Evolutionary conservation across 257 asterid species (phyloP).

Genomic region (Rauvolfia tetraphylla): DNA sequence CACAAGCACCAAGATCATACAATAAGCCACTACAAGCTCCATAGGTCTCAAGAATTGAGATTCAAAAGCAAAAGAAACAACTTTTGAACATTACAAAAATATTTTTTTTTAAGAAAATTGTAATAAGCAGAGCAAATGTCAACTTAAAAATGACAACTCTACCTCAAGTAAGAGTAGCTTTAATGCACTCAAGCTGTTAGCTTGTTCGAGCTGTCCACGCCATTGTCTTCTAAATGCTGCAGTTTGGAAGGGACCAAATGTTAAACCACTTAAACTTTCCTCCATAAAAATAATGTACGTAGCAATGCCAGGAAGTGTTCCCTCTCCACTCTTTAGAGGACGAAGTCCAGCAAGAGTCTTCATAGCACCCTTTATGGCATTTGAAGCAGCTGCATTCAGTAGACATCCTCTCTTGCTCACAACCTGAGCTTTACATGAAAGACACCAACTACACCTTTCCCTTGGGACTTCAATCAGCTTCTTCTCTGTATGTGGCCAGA

Average conservation of each 20-base stretch:
- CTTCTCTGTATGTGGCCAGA: slow-evolving; percentile 83
- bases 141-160: slow-evolving; percentile 17
- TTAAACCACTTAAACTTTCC: slow-evolving; percentile 75
- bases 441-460: slow-evolving; percentile 94
- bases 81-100: not conserved
- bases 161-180: slow-evolving; percentile 76
- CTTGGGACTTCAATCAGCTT: slow-evolving; percentile 73
- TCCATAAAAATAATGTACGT: slow-evolving; percentile 61
- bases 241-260: slow-evolving; percentile 58
- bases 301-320: slow-evolving; percentile 54
- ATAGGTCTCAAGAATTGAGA: slow-evolving; percentile 4
- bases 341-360: slow-evolving; percentile 55
- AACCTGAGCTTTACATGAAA: slow-evolving; percentile 63
- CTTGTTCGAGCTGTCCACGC: slow-evolving; percentile 65
- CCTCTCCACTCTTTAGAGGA: slow-evolving; percentile 56
- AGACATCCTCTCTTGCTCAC: slow-evolving; percentile 73
- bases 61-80: not conserved
- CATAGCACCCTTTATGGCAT: slow-evolving; percentile 60
- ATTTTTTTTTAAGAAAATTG: no score
- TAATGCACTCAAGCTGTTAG: slow-evolving; percentile 42
- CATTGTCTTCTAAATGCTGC: slow-evolving; percentile 57
- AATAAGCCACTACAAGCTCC: not conserved
- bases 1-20: slow-evolving; percentile 14
- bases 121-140: not conserved
- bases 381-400: slow-evolving; percentile 79